Percentiles rank a stretch among this genome's conserved stretches.
Conservation (phyloP, 179 eudicot species). For the Kewa caespitosa region DNA sequence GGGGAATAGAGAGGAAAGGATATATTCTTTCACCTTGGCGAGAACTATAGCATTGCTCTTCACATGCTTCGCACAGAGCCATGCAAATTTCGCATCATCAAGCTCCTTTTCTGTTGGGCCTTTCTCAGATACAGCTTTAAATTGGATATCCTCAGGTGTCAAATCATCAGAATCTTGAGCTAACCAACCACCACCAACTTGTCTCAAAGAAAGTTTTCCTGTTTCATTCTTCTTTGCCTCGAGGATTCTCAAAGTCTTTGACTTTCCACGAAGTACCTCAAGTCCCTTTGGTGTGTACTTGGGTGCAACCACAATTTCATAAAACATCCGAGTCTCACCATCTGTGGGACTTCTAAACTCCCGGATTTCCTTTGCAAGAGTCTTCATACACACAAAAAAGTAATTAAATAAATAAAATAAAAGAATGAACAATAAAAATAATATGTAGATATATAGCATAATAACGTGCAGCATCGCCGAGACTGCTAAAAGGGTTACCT, state of each 20-base stretch:
- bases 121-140: slow-evolving; percentile 58
- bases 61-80: slow-evolving; percentile 95
- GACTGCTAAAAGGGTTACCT: slow-evolving; percentile 47
- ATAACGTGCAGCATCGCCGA: not conserved
- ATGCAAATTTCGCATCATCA: slow-evolving; percentile 84
- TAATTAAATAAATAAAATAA: not conserved
- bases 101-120: slow-evolving; percentile 64
- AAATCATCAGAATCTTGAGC: slow-evolving; percentile 95
- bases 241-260: slow-evolving; percentile 88
- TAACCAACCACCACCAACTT: slow-evolving; percentile 99
- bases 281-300: slow-evolving; percentile 80
- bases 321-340: slow-evolving; percentile 94
- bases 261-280: slow-evolving; percentile 92
- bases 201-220: slow-evolving; percentile 88
- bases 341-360: slow-evolving; percentile 97
- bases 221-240: slow-evolving; percentile 77
- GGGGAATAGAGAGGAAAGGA: not conserved
- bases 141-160: slow-evolving; percentile 72
- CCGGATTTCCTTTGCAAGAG: slow-evolving; percentile 85
- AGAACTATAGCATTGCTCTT: slow-evolving; percentile 97
- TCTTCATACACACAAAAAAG: slow-evolving; percentile 40
- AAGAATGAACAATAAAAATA: not conserved
- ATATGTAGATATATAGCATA: not conserved
- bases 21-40: slow-evolving; percentile 61
- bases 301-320: slow-evolving; percentile 96